These are phyloP conservation scores for Fomitopsis palustris DNA, from an alignment of 1,284 basidiomycete species.

Conservation along the genomic window DNA sequence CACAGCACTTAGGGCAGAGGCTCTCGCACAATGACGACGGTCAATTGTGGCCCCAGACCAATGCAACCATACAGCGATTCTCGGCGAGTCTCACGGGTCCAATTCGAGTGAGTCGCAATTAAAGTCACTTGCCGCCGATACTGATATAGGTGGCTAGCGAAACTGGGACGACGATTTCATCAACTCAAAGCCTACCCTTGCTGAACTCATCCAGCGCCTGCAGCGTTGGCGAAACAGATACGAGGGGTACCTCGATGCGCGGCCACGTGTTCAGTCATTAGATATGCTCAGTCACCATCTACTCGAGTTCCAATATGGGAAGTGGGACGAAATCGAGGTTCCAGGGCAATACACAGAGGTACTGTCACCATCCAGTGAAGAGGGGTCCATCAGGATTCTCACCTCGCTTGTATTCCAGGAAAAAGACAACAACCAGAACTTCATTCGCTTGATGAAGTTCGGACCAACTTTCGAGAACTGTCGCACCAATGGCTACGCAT, in stretches of 20 bases:
- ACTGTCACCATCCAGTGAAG: too few relatives aligned
- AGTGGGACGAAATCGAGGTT: slow-evolving; percentile 98
- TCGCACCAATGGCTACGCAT: slow-evolving; percentile 82
- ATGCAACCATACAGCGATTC: slow-evolving; percentile 70
- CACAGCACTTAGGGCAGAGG: slow-evolving; percentile 68
- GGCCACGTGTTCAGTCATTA: slow-evolving; percentile 84
- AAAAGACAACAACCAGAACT: slow-evolving; percentile 92
- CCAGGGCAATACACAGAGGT: slow-evolving; percentile 98
- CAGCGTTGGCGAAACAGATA: slow-evolving; percentile 95
- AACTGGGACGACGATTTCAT: slow-evolving; percentile 95
- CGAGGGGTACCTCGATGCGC: slow-evolving; percentile 80
- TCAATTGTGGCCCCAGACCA: slow-evolving; percentile 55
- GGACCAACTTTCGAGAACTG: slow-evolving; percentile 89
- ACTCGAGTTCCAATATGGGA: slow-evolving; percentile 97
- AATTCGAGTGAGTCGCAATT: slow-evolving; percentile 50
- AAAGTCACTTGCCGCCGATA: background rate
- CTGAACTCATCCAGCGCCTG: slow-evolving; percentile 87
- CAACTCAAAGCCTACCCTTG: slow-evolving; percentile 74
- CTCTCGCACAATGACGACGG: slow-evolving; percentile 79
- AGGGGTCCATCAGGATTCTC: too few relatives aligned
- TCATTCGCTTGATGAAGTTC: slow-evolving; percentile 91
- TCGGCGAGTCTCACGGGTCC: slow-evolving; percentile 64
- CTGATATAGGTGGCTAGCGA: slow-evolving; percentile 41
- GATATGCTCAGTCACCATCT: slow-evolving; percentile 92
- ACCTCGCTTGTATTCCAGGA: too few relatives aligned